Evolutionary conservation across 2,329 filamentous ascomycete species (phyloP).

Genomic region (Knufia fluminis): DNA sequence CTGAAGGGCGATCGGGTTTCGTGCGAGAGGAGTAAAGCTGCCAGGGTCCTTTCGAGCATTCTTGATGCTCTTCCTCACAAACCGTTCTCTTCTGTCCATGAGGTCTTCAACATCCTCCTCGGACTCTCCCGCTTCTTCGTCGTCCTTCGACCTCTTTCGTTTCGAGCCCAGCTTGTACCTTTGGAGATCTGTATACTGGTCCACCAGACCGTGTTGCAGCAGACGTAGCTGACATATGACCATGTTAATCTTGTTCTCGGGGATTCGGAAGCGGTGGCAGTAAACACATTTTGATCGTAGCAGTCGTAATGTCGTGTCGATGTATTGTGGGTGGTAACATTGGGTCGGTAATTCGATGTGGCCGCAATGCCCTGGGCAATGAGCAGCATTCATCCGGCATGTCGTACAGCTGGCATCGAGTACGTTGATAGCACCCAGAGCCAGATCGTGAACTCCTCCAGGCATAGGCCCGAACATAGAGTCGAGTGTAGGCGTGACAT

Average conservation of each 20-base stretch:
- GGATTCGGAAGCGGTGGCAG: conserved; percentile 76
- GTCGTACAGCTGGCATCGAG: conserved; percentile 57
- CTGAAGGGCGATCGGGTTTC: conserved; percentile 71
- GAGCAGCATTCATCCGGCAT: conserved; percentile 71
- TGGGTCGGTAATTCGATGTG: conserved; percentile 91
- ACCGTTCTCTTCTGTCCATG: conserved; percentile 51
- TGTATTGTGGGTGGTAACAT: conserved; percentile 93
- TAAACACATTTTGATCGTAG: conserved; percentile 83
- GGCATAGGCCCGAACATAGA: conserved; percentile 79
- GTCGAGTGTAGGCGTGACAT: conserved; percentile 91
- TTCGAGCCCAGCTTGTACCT: conserved; percentile 34
- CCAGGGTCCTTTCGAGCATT: conserved; percentile 32
- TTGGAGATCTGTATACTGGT: conserved; percentile 46
- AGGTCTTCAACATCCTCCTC: conserved; percentile 45
- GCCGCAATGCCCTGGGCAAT: conserved; percentile 85
- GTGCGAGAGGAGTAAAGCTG: conserved; percentile 37
- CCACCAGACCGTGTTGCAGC: conserved; percentile 71
- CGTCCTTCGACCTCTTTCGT: conserved; percentile 38
- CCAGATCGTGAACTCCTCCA: conserved; percentile 85
- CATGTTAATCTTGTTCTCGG: conserved; percentile 65
- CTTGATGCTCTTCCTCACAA: conserved; percentile 64
- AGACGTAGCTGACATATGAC: conserved; percentile 78
- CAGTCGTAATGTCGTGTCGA: conserved; percentile 81
- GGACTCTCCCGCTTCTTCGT: conserved; percentile 34
- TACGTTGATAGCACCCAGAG: conserved; percentile 71